Evolutionary conservation across 1,284 basidiomycete genomes (phyloP).

Genomic region (Xerocomus amazonicus): DNA sequence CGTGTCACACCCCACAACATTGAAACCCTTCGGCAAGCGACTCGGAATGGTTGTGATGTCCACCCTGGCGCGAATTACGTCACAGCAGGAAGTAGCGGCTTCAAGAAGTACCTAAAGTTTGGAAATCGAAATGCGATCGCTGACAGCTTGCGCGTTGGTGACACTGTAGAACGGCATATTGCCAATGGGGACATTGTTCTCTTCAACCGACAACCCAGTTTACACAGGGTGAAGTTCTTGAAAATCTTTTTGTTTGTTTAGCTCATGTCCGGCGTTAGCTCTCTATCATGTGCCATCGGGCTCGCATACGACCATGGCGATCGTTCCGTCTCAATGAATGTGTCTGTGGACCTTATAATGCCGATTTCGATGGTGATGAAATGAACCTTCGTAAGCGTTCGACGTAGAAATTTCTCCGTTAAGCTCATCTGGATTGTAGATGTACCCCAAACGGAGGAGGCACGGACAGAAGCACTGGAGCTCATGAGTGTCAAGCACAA

Average conservation of each 20-base stretch:
- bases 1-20: constrained; percentile 94
- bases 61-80: constrained; percentile 98
- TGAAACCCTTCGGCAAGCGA: constrained; percentile 69
- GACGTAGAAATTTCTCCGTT: not conserved
- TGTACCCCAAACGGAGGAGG: constrained; percentile 98
- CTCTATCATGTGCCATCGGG: constrained; percentile 98
- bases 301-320: constrained; percentile 90
- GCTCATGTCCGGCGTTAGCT: constrained; percentile 50
- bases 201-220: constrained; percentile 98
- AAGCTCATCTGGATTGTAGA: constrained; percentile 46
- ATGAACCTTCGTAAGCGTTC: constrained; percentile 91
- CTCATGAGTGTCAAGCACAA: constrained; percentile 99
- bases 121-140: constrained; percentile 75
- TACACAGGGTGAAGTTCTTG: constrained; percentile 74
- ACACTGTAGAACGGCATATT: constrained; percentile 92
- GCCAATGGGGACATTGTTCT: constrained; percentile 96
- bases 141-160: constrained; percentile 76
- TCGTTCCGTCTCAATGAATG: constrained; percentile 99
- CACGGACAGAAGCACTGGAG: constrained; percentile 94
- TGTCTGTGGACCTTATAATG: constrained; percentile 99
- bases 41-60: constrained; percentile 87
- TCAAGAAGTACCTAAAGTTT: constrained; percentile 87
- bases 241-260: not conserved
- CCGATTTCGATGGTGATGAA: constrained; percentile 99
- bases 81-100: constrained; percentile 67